Conservation (phyloP, 345 rosid genomes). For the Eucalyptus paniculata region DNA sequence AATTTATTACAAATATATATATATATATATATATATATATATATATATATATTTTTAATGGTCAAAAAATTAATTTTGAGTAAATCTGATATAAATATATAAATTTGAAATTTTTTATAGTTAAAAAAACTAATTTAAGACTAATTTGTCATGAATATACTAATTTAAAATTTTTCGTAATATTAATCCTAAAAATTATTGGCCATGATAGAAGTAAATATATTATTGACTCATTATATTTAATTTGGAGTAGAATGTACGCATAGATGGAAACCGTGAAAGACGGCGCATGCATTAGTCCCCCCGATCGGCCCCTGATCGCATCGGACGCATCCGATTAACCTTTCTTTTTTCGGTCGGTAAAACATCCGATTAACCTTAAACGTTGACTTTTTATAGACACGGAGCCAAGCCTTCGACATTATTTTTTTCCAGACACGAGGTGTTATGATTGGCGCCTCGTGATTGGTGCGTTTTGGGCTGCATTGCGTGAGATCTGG, state of each 20-base stretch:
- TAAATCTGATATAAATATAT: too few relatives aligned
- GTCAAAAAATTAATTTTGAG: too few relatives aligned
- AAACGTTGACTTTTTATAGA: neutral
- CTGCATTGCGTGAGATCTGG: neutral
- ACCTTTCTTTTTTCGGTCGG: neutral
- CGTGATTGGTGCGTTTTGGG: neutral
- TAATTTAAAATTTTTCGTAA: too few relatives aligned
- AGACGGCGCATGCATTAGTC: neutral
- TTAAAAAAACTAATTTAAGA: too few relatives aligned
- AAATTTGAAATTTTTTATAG: rapidly evolving
- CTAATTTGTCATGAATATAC: too few relatives aligned
- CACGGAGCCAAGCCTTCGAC: neutral
- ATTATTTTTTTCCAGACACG: neutral
- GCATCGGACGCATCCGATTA: neutral
- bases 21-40: too few relatives aligned
- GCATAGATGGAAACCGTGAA: neutral
- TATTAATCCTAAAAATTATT: too few relatives aligned
- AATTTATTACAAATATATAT: too few relatives aligned
- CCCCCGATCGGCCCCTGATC: neutral
- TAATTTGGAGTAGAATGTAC: neutral
- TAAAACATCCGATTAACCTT: neutral
- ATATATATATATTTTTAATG: too few relatives aligned
- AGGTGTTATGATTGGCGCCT: neutral
- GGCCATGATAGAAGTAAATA: too few relatives aligned
- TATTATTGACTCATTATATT: neutral